phyloP scores from a whole-genome alignment of 139 green algal species.

The Monoraphidium neglectum region DNA sequence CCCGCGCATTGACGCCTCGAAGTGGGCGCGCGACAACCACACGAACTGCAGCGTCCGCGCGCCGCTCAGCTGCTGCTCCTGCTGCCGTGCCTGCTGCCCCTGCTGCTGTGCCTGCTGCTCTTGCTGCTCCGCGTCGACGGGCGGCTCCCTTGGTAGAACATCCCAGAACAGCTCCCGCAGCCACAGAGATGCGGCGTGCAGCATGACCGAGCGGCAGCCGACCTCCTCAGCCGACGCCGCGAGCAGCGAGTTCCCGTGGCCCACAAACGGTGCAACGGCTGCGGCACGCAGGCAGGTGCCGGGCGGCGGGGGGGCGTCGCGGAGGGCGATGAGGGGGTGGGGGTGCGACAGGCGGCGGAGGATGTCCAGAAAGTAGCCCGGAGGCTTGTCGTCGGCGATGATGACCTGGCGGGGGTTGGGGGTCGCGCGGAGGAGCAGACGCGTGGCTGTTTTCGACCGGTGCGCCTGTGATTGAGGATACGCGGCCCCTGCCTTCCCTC shows the following conservation, averaged over 20 bases:
- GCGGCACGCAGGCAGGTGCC: slow-evolving; percentile 33
- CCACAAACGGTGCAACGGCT: not conserved
- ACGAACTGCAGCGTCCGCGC: slow-evolving; percentile 11
- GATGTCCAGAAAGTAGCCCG: slow-evolving; percentile 36
- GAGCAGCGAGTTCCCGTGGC: slow-evolving; percentile 29
- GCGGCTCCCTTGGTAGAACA: not conserved
- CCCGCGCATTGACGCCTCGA: slow-evolving; percentile 6
- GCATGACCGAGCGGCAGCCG: slow-evolving; percentile 20
- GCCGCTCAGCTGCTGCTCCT: not conserved
- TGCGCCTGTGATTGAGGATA: not conserved
- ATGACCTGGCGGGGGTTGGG: slow-evolving; percentile 29
- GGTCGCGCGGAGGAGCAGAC: not conserved
- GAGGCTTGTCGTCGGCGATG: slow-evolving; percentile 28
- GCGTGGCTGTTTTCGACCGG: not conserved
- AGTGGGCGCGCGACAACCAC: slow-evolving; percentile 21
- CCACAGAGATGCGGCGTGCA: slow-evolving; percentile 32
- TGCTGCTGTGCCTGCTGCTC: not conserved
- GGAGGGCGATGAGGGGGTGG: slow-evolving; percentile 24
- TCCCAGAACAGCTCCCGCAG: slow-evolving; percentile 38
- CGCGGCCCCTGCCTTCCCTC: no score
- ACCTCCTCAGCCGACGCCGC: slow-evolving; percentile 4
- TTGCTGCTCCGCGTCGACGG: not conserved
- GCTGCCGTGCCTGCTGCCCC: not conserved
- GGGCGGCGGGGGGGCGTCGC: slow-evolving; percentile 11
- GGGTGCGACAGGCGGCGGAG: slow-evolving; percentile 21